Conservation (phyloP, 345 rosid genomes). For the Eucalyptus marginata region DNA sequence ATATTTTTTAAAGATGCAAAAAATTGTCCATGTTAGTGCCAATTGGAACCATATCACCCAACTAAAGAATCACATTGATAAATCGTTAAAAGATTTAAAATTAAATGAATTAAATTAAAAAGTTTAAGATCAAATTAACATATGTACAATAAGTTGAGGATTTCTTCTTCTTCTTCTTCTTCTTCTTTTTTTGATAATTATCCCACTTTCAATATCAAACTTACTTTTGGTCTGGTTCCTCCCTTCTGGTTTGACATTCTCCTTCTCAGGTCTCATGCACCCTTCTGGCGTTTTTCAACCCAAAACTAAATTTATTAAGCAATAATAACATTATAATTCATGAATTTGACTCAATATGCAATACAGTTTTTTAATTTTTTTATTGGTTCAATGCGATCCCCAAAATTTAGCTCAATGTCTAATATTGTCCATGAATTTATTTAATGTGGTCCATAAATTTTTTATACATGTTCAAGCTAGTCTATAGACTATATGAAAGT, state of each 20-base stretch:
- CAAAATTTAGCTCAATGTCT: background rate
- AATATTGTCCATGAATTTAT: background rate
- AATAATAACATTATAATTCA: no score
- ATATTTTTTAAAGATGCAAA: no score
- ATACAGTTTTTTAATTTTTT: fast-evolving
- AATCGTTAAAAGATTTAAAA: fast-evolving
- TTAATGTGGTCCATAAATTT: no score
- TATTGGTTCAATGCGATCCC: background rate
- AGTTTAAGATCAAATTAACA: fast-evolving
- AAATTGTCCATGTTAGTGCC: no score
- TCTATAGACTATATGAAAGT: background rate
- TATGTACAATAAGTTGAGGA: no score
- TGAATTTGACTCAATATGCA: background rate
- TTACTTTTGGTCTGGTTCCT: background rate
- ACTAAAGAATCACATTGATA: background rate
- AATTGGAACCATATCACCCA: no score
- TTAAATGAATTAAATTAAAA: background rate
- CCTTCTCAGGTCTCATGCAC: background rate
- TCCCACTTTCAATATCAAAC: background rate
- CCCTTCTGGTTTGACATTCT: background rate
- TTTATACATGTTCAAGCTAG: background rate
- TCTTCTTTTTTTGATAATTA: background rate
- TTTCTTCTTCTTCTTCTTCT: no score
- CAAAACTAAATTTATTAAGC: background rate
- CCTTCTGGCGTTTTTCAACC: background rate